Evolutionary conservation across 2,329 filamentous ascomycete species (phyloP).

Genomic region (Scedosporium minutisporum): DNA sequence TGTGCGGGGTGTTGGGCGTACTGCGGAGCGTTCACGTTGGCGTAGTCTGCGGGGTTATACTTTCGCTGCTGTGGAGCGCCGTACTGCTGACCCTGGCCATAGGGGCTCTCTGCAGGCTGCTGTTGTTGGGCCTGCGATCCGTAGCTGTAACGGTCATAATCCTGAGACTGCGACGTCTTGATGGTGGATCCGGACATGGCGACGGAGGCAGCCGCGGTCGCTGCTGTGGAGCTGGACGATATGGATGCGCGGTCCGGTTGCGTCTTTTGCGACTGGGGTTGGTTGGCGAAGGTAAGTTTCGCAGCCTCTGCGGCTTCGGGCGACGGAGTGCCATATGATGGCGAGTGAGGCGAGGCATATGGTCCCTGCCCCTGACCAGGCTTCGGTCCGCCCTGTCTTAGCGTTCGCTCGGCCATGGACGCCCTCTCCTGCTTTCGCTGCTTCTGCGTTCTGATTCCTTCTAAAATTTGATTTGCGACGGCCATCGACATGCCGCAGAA

Average conservation of each 20-base stretch:
- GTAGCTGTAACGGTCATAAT: slow-evolving; percentile 18
- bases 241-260: slow-evolving; percentile 38
- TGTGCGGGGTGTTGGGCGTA: slow-evolving; percentile 29
- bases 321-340: slow-evolving; percentile 9
- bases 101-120: slow-evolving; percentile 6
- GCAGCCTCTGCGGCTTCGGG: slow-evolving; percentile 53
- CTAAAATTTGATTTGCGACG: slow-evolving; percentile 84
- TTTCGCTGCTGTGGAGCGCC: slow-evolving; percentile 30
- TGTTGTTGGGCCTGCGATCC: background rate
- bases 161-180: slow-evolving; percentile 14
- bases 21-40: slow-evolving; percentile 40
- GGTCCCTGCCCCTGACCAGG: slow-evolving; percentile 29
- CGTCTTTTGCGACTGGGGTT: slow-evolving; percentile 39
- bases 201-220: slow-evolving; percentile 46
- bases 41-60: slow-evolving; percentile 74
- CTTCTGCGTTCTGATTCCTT: slow-evolving; percentile 74
- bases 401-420: slow-evolving; percentile 55
- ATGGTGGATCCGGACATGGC: slow-evolving; percentile 41
- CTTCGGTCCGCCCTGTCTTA: slow-evolving; percentile 39
- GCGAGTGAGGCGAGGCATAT: slow-evolving; percentile 21
- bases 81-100: slow-evolving; percentile 22
- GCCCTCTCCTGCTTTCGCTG: slow-evolving; percentile 52
- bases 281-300: slow-evolving; percentile 50
- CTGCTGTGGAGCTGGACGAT: slow-evolving; percentile 42
- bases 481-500: slow-evolving; percentile 99